Evolutionary conservation across 768 basidiomycete species (phyloP), one percentile per base, ranked within the genome.

Genomic region (Suillus clintonianus): DNA sequence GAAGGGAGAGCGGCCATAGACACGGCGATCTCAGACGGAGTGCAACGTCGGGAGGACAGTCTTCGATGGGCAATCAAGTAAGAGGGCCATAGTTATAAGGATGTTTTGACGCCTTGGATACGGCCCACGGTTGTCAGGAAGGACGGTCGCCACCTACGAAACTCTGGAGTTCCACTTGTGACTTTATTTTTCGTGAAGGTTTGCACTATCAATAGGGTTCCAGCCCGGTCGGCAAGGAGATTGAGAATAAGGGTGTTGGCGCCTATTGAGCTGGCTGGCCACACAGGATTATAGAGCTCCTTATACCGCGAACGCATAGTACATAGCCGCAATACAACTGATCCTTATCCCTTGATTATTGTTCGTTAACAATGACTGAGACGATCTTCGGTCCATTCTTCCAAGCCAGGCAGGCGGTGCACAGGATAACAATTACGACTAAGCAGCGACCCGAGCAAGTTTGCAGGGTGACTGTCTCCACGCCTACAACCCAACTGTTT

Each of bases 1-100:
- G 92, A 93, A 71, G 92, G 92, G 70, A 94, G 87, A 71, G 90
- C 77, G 73, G 89, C 80, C 89, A 89, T 91, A 70, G 72, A 68
- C 69, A 68, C 69, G 68, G 68, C 76, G 77, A 77, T 66, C 72
- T 70, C 71, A 75, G 39, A 59, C 54, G 60, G 41, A 50, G 63
- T 60, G 62, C n/a, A 41, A 63, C 63, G 73, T 66, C 65, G 64
- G 36, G 63, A 67, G 57, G 57, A 61, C 63, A 65, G 73, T 59
- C 51, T 58, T 67, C 63, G 24, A 62, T 62, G 64, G 50, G 54
- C 62, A 64, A 67, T 67, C 64, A 64, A 42, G 37, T 53, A 19
- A 50, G 34, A 60, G 53, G 65, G 59, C 57, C 62, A 64, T 69
- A 60, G 69, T 71, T 76, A 76, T 76, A 76, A 70, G 67, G 59